Evolutionary conservation across 2,329 filamentous ascomycete genomes (phyloP).

Genomic region (Fusarium begoniae): DNA sequence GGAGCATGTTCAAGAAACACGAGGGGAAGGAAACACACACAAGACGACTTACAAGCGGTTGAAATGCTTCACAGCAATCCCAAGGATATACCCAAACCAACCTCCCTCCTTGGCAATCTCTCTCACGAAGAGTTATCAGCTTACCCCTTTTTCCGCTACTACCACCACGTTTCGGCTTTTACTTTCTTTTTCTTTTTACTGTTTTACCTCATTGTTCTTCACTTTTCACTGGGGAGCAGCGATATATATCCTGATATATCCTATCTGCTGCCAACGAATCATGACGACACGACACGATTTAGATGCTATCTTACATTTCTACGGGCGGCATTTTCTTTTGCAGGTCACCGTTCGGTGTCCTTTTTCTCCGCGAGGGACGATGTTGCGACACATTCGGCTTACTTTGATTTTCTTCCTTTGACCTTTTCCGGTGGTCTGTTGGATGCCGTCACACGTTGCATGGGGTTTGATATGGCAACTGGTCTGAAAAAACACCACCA

Average conservation of each 20-base stretch:
- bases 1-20: conserved; percentile 21
- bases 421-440: not conserved
- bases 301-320: conserved; percentile 36
- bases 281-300: conserved; percentile 42
- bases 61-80: conserved; percentile 52
- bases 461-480: not conserved
- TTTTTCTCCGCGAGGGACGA: conserved; percentile 12
- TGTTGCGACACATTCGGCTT: conserved; percentile 4
- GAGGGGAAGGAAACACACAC: conserved; percentile 27
- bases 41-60: conserved; percentile 48
- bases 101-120: conserved; percentile 39
- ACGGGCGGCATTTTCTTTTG: conserved; percentile 26
- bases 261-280: conserved; percentile 33
- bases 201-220: conserved; percentile 6
- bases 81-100: conserved; percentile 43
- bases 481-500: not conserved
- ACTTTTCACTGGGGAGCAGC: conserved; percentile 16
- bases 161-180: not conserved
- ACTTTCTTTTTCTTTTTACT: not conserved
- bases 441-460: not conserved
- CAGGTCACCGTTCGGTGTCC: not conserved
- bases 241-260: conserved; percentile 16
- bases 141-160: not conserved
- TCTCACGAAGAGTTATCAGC: conserved; percentile 33
- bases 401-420: not conserved